Evolutionary conservation across 441 rosid species (phyloP).

Genomic region (Erodium moschatum): DNA sequence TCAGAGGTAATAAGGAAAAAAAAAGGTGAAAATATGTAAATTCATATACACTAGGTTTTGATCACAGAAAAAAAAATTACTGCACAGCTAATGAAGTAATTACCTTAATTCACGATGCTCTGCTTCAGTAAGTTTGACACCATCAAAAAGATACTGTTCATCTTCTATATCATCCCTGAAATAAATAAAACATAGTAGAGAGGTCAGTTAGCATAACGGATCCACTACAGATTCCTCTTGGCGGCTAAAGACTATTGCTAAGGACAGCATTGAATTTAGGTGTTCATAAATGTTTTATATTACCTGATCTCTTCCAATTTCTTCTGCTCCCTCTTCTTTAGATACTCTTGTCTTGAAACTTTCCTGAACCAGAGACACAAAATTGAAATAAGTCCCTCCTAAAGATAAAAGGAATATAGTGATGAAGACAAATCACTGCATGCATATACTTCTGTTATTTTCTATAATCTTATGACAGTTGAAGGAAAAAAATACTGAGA

Average conservation of each 20-base stretch:
- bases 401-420: not conserved
- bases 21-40: not conserved
- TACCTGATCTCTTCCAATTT: constrained; percentile 75
- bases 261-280: constrained; percentile 2
- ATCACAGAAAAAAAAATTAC: not conserved
- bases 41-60: not conserved
- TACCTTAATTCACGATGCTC: constrained; percentile 63
- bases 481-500: not conserved
- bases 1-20: not conserved
- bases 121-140: constrained; percentile 62
- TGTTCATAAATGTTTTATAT: constrained; percentile 1
- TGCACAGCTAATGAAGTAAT: constrained; percentile 18
- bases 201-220: constrained; percentile 10
- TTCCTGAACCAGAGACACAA: constrained; percentile 40
- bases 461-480: not conserved
- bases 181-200: constrained; percentile 16
- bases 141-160: constrained; percentile 65
- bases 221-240: not conserved
- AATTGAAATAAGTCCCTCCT: constrained; percentile 12
- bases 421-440: not conserved
- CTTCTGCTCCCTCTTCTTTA: constrained; percentile 74
- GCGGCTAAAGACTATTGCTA: constrained; percentile 12
- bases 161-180: constrained; percentile 57
- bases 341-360: constrained; percentile 77
- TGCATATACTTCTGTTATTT: not conserved